Evolutionary conservation across 179 eudicot genomes (phyloP), one percentile per base, ranked within the genome.

Genomic region (Silene noctiflora): DNA sequence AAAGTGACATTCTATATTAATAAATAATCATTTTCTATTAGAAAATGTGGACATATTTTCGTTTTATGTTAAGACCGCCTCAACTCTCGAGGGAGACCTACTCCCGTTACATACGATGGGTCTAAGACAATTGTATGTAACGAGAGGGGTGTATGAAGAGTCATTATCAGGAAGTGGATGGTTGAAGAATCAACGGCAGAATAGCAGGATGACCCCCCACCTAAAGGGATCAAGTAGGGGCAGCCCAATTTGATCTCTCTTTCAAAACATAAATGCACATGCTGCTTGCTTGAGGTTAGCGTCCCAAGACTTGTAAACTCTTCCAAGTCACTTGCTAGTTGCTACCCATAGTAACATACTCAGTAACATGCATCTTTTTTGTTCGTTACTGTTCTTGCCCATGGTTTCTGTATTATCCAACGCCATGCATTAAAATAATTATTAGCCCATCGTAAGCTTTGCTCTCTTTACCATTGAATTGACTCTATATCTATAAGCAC

Each of bases 101-200:
- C 1, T 27, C 1, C 1, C 1, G 29, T 27, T 1, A 27, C 29
- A 27, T 27, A 27, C 29, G 29, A 27, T 27, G 2, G 29, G 29
- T 1, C 1, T 27, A 27, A 27, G 29, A 27, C 56, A 73, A 29
- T 31, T 17, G 67, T 20, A 13, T 63, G 72, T 46, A 2, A 72
- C 17, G 1, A 48, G 2, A 48, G 63, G 35, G 60, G 12, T 24
- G 76, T 64, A 48, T 71, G 65, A 63, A 27, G 53, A 21, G 69
- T 77, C 71, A 62, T 6, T 5, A 55, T 60, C 62, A 6, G 0
- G 6, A n/a, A 16, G 20, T 66, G 63, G 46, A 75, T 75, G 71
- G 77, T 48, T 69, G 60, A 69, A 69, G n/a, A 69, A 69, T 64
- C 64, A 69, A 62, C 62, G 62, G 61, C 69, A 77, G 20, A 77